Evolutionary conservation across 441 rosid genomes (phyloP).

Genomic region (Kokia cookei): DNA sequence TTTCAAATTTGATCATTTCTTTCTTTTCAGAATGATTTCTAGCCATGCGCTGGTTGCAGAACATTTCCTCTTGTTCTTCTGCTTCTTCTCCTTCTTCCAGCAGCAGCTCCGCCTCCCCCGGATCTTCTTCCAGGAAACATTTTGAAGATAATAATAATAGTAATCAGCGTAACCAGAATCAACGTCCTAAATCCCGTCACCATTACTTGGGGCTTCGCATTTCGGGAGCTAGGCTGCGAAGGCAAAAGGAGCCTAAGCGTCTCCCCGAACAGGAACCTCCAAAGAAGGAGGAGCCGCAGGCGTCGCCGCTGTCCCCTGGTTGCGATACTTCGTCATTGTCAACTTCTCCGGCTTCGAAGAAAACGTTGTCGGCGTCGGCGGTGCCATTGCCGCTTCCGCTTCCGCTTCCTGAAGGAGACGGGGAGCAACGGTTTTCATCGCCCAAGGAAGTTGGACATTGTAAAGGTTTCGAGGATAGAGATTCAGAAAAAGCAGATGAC

Average conservation of each 20-base stretch:
- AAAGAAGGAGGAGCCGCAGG: constrained; percentile 12
- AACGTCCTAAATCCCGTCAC: constrained; percentile 11
- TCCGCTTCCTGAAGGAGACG: constrained; percentile 41
- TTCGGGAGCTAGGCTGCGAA: constrained; percentile 26
- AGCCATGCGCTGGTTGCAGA: constrained; percentile 66
- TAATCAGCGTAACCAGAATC: neutral
- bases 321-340: constrained; percentile 3
- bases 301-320: constrained; percentile 20
- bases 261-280: constrained; percentile 31
- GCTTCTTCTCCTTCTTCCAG: constrained; percentile 28
- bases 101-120: constrained; percentile 17
- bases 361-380: constrained; percentile 24
- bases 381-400: constrained; percentile 55
- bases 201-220: constrained; percentile 22
- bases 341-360: constrained; percentile 14
- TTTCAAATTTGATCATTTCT: neutral
- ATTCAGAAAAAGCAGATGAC: constrained; percentile 25
- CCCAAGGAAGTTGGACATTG: constrained; percentile 20
- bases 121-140: constrained; percentile 17
- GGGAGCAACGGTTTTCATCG: constrained; percentile 17
- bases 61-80: constrained; percentile 34
- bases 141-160: neutral
- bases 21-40: constrained; percentile 27
- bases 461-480: constrained; percentile 21
- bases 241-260: constrained; percentile 42